Conservation (phyloP, 805 yeast genomes). For the Zygosaccharomyces rouxii region DNA sequence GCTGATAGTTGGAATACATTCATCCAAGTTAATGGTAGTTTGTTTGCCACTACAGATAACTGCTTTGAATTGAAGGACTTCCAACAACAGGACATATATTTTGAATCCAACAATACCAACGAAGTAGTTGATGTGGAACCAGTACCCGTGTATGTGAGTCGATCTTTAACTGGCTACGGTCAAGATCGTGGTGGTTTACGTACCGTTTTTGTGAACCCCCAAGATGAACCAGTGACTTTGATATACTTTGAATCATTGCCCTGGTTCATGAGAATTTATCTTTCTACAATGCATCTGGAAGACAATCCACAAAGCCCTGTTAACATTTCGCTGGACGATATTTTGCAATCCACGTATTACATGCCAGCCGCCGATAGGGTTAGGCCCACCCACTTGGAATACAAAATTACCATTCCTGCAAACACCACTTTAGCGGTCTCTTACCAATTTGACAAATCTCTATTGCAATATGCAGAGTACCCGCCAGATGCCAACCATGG, state of each 20-base stretch:
- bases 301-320: slow-evolving; percentile 21
- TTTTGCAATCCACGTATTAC: slow-evolving; percentile 54
- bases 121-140: slow-evolving; percentile 36
- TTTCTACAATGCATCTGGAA: slow-evolving; percentile 57
- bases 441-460: slow-evolving; percentile 81
- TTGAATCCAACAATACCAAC: slow-evolving; percentile 44
- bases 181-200: slow-evolving; percentile 89
- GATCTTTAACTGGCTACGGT: slow-evolving; percentile 88
- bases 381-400: slow-evolving; percentile 80
- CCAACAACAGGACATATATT: slow-evolving; percentile 29
- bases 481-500: slow-evolving; percentile 99
- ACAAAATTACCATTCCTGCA: slow-evolving; percentile 61
- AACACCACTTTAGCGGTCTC: slow-evolving; percentile 54
- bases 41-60: slow-evolving; percentile 34
- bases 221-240: slow-evolving; percentile 44
- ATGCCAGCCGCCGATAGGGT: slow-evolving; percentile 74
- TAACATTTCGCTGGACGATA: slow-evolving; percentile 27
- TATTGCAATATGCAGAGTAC: slow-evolving; percentile 80
- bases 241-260: slow-evolving; percentile 80
- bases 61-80: slow-evolving; percentile 36
- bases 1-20: slow-evolving; percentile 46
- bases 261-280: slow-evolving; percentile 83
- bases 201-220: slow-evolving; percentile 68
- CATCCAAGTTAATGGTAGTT: slow-evolving; percentile 28
- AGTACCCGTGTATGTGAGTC: slow-evolving; percentile 69